phyloP scores from a whole-genome alignment of 305 asterid species.

The Salvia sclarea region DNA sequence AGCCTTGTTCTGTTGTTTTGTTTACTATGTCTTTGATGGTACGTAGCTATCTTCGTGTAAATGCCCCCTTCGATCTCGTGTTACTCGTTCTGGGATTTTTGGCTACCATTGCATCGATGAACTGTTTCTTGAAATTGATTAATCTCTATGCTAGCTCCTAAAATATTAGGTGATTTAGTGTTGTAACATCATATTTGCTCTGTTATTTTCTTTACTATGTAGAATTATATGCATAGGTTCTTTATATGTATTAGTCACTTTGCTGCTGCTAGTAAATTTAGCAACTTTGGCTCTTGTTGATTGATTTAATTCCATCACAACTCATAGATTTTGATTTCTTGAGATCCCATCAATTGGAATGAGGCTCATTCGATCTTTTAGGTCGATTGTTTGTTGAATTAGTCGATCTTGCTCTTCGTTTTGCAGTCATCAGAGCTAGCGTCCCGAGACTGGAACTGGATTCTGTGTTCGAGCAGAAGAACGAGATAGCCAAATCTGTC shows the following conservation, averaged over 20 bases:
- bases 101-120: no score
- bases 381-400: neutral
- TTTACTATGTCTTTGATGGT: slow-evolving; percentile 42
- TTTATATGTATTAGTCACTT: neutral
- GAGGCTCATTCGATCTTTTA: no score
- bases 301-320: no score
- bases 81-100: neutral
- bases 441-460: slow-evolving; percentile 41
- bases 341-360: no score
- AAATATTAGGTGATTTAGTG: no score
- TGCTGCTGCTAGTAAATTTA: neutral
- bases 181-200: neutral
- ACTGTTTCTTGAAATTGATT: no score
- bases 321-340: no score
- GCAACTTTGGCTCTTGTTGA: neutral
- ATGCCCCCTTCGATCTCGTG: neutral
- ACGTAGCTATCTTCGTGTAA: neutral
- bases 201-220: no score
- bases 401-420: neutral
- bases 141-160: no score
- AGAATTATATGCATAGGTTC: neutral
- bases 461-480: slow-evolving; percentile 39
- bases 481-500: slow-evolving; percentile 42
- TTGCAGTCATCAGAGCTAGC: slow-evolving; percentile 38
- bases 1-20: no score